These are phyloP conservation scores for Simplicillium sp. DNA, from an alignment of 2,329 filamentous ascomycete species.

Conservation along the genomic window DNA sequence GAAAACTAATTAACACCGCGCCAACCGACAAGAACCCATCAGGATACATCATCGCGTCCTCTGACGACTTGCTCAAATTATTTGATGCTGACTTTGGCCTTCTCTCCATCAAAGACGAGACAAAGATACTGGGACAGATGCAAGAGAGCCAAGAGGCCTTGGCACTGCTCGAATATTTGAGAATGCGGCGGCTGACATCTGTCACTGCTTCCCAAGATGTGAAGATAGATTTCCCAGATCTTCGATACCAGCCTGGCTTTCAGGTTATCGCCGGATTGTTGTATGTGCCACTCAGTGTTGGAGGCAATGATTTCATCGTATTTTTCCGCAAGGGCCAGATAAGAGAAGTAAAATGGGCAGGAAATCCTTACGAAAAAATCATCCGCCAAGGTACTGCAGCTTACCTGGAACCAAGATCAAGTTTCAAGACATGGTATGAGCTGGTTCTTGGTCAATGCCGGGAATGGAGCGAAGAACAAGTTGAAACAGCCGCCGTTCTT, in stretches of 20 bases:
- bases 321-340: slow-evolving; percentile 76
- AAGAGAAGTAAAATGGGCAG: slow-evolving; percentile 76
- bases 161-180: slow-evolving; percentile 75
- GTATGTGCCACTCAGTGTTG: slow-evolving; percentile 69
- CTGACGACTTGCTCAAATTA: slow-evolving; percentile 71
- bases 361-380: slow-evolving; percentile 75
- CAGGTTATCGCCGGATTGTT: slow-evolving; percentile 67
- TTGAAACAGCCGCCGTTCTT: slow-evolving; percentile 80
- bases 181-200: slow-evolving; percentile 63
- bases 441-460: slow-evolving; percentile 72
- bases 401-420: slow-evolving; percentile 68
- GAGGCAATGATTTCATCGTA: slow-evolving; percentile 77
- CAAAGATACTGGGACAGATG: slow-evolving; percentile 69
- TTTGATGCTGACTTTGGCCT: slow-evolving; percentile 85
- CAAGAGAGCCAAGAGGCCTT: slow-evolving; percentile 75
- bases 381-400: slow-evolving; percentile 62
- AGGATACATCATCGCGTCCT: slow-evolving; percentile 84
- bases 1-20: slow-evolving; percentile 80
- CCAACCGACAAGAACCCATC: slow-evolving; percentile 75
- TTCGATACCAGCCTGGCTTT: slow-evolving; percentile 73
- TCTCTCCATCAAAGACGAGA: slow-evolving; percentile 78
- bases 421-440: slow-evolving; percentile 76
- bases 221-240: slow-evolving; percentile 66
- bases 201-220: slow-evolving; percentile 75
- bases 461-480: slow-evolving; percentile 82